Evolutionary conservation across 805 yeast species (phyloP).

Genomic region (Schwanniomyces occidentalis): DNA sequence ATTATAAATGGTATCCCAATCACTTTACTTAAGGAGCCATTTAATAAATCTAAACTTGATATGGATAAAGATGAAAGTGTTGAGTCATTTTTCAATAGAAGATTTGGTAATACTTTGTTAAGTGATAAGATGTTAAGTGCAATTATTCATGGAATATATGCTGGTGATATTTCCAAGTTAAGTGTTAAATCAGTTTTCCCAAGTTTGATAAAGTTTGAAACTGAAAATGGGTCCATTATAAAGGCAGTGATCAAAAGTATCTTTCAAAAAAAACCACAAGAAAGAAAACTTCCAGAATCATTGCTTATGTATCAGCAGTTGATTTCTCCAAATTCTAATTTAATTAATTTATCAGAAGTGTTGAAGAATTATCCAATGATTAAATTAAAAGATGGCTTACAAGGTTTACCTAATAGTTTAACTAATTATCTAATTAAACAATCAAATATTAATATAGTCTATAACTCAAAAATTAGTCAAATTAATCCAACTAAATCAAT

Average conservation of each 20-base stretch:
- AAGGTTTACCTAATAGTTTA: constrained; percentile 49
- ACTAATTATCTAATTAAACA: constrained; percentile 33
- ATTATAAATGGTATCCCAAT: constrained; percentile 44
- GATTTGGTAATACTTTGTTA: constrained; percentile 60
- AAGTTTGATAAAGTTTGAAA: constrained; percentile 56
- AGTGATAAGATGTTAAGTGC: constrained; percentile 72
- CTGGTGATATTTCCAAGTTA: constrained; percentile 62
- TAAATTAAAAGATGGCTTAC: constrained; percentile 56
- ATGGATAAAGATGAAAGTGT: constrained; percentile 64
- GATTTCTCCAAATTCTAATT: constrained; percentile 41
- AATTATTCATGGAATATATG: constrained; percentile 84
- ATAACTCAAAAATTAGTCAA: constrained; percentile 22
- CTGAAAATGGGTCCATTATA: constrained; percentile 57
- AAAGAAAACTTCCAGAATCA: constrained; percentile 7
- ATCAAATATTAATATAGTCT: constrained; percentile 43
- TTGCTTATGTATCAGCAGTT: constrained; percentile 39
- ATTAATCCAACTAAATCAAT: constrained; percentile 19
- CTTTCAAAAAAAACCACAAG: constrained; percentile 7
- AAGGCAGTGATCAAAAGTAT: constrained; percentile 42
- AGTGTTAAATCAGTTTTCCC: constrained; percentile 67
- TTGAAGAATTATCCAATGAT: constrained; percentile 64
- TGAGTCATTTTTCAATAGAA: constrained; percentile 60
- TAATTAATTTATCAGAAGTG: constrained; percentile 32
- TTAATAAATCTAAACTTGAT: constrained; percentile 25
- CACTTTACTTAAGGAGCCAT: constrained; percentile 54